phyloP scores from a whole-genome alignment of 768 basidiomycete genomes.

The Podaxis rugospora region DNA sequence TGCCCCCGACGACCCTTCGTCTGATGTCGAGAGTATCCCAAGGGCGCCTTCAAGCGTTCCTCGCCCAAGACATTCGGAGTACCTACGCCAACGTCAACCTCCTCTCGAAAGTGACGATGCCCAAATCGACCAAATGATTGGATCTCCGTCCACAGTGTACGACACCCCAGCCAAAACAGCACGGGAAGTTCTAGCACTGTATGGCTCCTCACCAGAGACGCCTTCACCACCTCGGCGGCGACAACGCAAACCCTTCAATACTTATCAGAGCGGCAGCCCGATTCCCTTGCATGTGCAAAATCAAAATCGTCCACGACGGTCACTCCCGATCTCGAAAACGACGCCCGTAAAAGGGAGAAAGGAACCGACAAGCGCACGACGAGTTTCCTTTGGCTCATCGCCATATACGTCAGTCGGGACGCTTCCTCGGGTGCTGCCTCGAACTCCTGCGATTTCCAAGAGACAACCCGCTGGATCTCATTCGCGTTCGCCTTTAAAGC shows the following conservation, averaged over 20 bases:
- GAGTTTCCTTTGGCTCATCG: neutral
- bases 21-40: constrained; percentile 11
- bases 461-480: neutral
- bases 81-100: neutral
- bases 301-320: neutral
- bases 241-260: neutral
- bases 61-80: neutral
- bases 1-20: constrained; percentile 21
- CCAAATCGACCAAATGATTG: neutral
- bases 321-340: neutral
- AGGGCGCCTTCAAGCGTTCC: neutral
- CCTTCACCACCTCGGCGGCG: neutral
- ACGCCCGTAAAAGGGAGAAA: neutral
- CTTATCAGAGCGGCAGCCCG: neutral
- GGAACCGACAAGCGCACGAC: neutral
- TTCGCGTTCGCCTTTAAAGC: neutral
- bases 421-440: neutral
- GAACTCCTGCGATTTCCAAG: neutral
- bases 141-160: constrained; percentile 1
- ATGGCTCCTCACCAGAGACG: neutral
- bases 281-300: neutral
- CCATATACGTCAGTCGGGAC: neutral
- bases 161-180: neutral
- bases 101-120: constrained; percentile 5
- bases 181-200: neutral